Base-by-base conservation (phyloP, 306 rosid species). In the Begonia loranthoides region DNA sequence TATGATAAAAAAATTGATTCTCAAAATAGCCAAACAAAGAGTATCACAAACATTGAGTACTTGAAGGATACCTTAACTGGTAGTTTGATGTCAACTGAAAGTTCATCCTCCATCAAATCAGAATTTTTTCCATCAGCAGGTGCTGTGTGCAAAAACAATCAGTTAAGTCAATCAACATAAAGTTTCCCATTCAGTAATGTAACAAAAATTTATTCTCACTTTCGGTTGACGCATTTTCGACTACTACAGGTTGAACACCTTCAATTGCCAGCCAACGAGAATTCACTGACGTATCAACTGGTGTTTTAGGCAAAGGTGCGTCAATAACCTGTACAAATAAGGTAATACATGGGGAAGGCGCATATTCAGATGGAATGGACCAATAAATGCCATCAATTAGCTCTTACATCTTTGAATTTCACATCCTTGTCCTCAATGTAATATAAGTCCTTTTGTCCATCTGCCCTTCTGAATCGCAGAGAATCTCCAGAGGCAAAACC, bases 191-290 rank as follows among this genome's bases (percentile, higher is more conserved):
- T 49, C 15, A 43, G 47, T 49, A 55, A 70, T 55, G 44, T 41
- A 55, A 49, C 15, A 13, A 46, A 6, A 60, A 50, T 48, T 52
- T 50, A 61, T 60, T 43, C 12, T 50, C 65, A 89, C 97, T 90
- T 82, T 79, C 90, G 59, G 56, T 51, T 2, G 67, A 69, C 52
- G 89, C 69, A 65, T 85, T 85, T 79, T 89, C 95, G 14, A 87
- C 76, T 65, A 89, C 71, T 66, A 93, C 87, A 59, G 94, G 95
- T 59, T 76, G 94, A 58, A 89, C 84, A 2, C 97, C 97, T 85
- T 85, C 97, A 65, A 89, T 81, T 72, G 95, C 87, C 64, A 89
- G 74, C 97, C 95, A 85, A 51, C 82, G 95, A 73, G 70, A 15
- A 55, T 54, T 55, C 67, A 89, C 39, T n/a, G 95, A 77, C 38